Base-by-base conservation (phyloP, 139 green algal species). In the Chlamydomonas sphaeroides region DNA sequence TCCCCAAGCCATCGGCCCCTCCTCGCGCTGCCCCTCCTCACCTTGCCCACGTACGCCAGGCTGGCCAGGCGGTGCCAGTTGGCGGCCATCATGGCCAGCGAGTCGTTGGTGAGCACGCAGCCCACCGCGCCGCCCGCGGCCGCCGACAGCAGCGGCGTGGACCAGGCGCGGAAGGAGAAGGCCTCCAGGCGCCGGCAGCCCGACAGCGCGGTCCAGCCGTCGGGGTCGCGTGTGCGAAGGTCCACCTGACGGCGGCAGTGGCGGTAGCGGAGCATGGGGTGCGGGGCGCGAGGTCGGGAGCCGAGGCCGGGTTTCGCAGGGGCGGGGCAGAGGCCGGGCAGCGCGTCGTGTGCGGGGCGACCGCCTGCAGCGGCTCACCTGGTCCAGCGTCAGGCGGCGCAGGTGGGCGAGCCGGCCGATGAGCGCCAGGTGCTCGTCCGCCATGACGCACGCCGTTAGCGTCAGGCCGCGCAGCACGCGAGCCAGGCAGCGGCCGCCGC, bases 51-150 rank as follows among this genome's bases (percentile, higher is more conserved):
- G 57, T 80, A 80, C 23, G 38, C 68, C 0, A 80, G 74, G 11
- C 45, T n/a, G 42, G 35, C 30, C 39, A 80, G 74, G n/a, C 23
- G 14, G 3, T 59, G 74, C 74, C 74, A 80, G 74, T 80, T 80
- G 21, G 74, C 74, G 7, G 74, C 74, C 74, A 80, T 80, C 74
- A 80, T 80, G n/a, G 59, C 59, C 39, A 80, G 74, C 6, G 17
- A 35, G 59, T 80, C 74, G 42, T 61, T 80, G 21, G 74, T 80
- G 11, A 80, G 74, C 28, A 80, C 59, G 56, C 30, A 3, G 30
- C n/a, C n/a, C n/a, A n/a, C n/a, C n/a, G n/a, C n/a, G n/a, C 45
- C 10, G 45, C 11, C 11, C 11, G 25, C 61, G 18, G 18, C 42
- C 10, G 74, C 74, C 28, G 74, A 80, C 59, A 80, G 57, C n/a